phyloP scores from a whole-genome alignment of 2,329 filamentous ascomycete species.

The Pseudogymnoascus sp. region DNA sequence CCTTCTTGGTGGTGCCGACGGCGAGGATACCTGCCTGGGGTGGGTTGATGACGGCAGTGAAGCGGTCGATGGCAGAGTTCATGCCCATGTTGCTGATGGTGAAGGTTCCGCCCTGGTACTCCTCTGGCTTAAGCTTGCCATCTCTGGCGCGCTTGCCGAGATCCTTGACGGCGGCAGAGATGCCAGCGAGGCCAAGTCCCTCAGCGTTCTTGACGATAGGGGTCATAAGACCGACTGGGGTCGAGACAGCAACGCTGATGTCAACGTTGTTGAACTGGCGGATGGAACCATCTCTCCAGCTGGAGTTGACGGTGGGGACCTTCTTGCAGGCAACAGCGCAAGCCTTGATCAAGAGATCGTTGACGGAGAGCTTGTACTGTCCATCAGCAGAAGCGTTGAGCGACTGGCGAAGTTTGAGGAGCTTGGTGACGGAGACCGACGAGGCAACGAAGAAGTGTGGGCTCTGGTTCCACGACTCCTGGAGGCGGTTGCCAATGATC shows the following conservation, averaged over 20 bases:
- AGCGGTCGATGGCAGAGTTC: constrained; percentile 92
- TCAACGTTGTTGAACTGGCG: constrained; percentile 90
- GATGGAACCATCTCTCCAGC: constrained; percentile 85
- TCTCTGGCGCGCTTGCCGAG: constrained; percentile 93
- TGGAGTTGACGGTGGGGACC: constrained; percentile 92
- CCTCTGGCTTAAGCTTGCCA: constrained; percentile 97
- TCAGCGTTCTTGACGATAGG: constrained; percentile 91
- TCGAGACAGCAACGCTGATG: constrained; percentile 88
- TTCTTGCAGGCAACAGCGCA: constrained; percentile 81
- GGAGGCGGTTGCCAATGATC: constrained; percentile 86
- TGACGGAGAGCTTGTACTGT: constrained; percentile 99
- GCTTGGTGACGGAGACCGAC: constrained; percentile 84
- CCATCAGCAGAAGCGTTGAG: constrained; percentile 84
- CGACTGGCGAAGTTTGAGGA: constrained; percentile 89
- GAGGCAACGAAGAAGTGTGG: constrained; percentile 97
- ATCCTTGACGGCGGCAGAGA: constrained; percentile 87
- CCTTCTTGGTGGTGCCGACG: constrained; percentile 91
- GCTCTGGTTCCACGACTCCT: constrained; percentile 84
- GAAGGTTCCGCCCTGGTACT: constrained; percentile 98
- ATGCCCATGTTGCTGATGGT: constrained; percentile 99
- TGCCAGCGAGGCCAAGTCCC: constrained; percentile 75
- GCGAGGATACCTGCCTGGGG: constrained; percentile 93
- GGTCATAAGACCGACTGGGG: constrained; percentile 89
- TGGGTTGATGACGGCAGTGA: constrained; percentile 98
- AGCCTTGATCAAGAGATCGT: constrained; percentile 98